These are phyloP conservation scores for Pseudogymnoascus sp. DNA, from an alignment of 2,329 filamentous ascomycete genomes.

Conservation along the genomic window DNA sequence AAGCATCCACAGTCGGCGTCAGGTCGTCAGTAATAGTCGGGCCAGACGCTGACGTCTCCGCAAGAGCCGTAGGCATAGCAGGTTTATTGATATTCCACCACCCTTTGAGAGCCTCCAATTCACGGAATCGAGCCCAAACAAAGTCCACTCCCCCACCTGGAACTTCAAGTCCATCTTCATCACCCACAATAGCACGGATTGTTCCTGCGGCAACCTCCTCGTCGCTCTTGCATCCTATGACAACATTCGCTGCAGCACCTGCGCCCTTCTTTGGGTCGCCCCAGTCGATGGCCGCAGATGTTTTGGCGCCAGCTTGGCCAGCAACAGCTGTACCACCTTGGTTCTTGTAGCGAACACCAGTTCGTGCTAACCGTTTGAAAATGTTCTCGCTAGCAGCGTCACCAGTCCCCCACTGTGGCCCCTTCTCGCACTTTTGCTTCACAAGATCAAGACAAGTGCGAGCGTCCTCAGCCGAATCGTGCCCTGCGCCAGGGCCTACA, in stretches of 20 bases:
- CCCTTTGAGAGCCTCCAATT: constrained; percentile 56
- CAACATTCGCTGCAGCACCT: constrained; percentile 47
- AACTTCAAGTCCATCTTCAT: constrained; percentile 49
- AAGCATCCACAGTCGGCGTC: constrained; percentile 1
- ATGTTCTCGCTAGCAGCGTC: constrained; percentile 79
- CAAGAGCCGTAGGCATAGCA: constrained; percentile 12
- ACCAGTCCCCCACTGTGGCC: constrained; percentile 73
- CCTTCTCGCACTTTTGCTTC: constrained; percentile 92
- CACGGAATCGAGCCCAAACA: constrained; percentile 57
- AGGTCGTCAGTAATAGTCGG: constrained; percentile 13
- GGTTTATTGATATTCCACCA: constrained; percentile 56
- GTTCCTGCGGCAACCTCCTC: constrained; percentile 49
- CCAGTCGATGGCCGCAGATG: constrained; percentile 79
- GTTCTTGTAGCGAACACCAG: constrained; percentile 54
- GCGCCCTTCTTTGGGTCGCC: constrained; percentile 63
- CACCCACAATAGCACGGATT: constrained; percentile 52
- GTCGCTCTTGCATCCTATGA: constrained; percentile 51
- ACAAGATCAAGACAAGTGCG: constrained; percentile 85
- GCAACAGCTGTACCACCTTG: constrained; percentile 53
- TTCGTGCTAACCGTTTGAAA: constrained; percentile 69
- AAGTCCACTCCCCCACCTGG: constrained; percentile 57
- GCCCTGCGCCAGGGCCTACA: constrained; percentile 47
- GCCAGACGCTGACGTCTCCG: constrained; percentile 7
- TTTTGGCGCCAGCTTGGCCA: constrained; percentile 48
- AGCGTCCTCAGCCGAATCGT: constrained; percentile 90